These are phyloP conservation scores for Parafenestella ontariensis DNA, from an alignment of 2,329 filamentous ascomycete genomes.

Conservation along the genomic window DNA sequence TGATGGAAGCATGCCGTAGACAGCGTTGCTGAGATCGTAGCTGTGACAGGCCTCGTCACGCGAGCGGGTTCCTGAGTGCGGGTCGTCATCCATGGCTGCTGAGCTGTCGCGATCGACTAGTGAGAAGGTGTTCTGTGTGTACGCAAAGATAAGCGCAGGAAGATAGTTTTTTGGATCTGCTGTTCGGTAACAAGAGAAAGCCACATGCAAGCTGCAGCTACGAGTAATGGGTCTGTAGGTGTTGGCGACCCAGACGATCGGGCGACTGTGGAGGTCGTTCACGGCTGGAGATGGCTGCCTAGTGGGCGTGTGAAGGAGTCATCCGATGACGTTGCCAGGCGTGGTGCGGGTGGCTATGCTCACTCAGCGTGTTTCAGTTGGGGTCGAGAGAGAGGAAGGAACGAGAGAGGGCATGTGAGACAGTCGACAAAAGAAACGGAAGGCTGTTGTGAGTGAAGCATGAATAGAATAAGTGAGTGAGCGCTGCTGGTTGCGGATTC, in stretches of 20 bases:
- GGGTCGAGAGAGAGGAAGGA: neutral
- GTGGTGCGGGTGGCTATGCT: conserved; percentile 25
- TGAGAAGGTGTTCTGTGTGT: conserved; percentile 2
- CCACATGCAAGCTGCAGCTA: conserved; percentile 26
- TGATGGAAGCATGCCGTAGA: conserved; percentile 27
- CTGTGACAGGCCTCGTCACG: conserved; percentile 21
- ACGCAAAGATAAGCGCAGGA: neutral
- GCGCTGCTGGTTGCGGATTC: conserved; percentile 11
- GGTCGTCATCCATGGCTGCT: conserved; percentile 17
- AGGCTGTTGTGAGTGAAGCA: neutral
- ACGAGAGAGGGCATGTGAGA: conserved; percentile 3
- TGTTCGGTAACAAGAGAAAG: conserved; percentile 13
- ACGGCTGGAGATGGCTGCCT: conserved; percentile 34
- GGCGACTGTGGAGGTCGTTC: conserved; percentile 5
- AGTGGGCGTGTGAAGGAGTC: conserved; percentile 31
- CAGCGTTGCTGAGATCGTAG: conserved; percentile 22
- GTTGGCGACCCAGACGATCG: conserved; percentile 5
- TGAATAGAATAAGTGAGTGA: neutral
- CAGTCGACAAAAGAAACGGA: conserved; percentile 6
- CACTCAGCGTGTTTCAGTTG: conserved; percentile 20
- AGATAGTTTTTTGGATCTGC: neutral
- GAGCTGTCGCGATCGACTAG: conserved; percentile 14
- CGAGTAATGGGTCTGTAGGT: conserved; percentile 21
- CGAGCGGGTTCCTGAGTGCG: conserved; percentile 18
- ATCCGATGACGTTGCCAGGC: conserved; percentile 39